A percentile compares a stretch with the other conserved stretches of the same genome.
Conservation (phyloP, 2,329 filamentous ascomycete genomes). For the Sordariomycetes sp. region DNA sequence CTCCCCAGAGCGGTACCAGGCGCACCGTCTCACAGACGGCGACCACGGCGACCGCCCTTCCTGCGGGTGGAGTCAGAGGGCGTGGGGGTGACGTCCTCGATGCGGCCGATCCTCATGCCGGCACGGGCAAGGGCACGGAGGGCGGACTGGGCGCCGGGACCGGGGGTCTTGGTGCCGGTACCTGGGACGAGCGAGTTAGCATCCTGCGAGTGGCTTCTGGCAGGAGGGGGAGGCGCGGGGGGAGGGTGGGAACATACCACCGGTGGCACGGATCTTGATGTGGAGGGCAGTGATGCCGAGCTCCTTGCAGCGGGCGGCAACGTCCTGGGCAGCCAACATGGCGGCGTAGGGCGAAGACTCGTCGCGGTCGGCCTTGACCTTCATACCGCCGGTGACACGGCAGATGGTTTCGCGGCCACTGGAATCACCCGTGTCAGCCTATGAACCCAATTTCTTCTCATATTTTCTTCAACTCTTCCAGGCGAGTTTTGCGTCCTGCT, state of each 20-base stretch:
- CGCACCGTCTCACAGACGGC: constrained; percentile 71
- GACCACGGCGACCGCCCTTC: constrained; percentile 99
- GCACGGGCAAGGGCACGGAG: constrained; percentile 97
- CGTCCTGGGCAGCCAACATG: constrained; percentile 99
- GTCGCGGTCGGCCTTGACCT: constrained; percentile 99
- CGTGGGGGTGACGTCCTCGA: constrained; percentile 98
- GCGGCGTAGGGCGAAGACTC: constrained; percentile 99
- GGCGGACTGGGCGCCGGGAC: constrained; percentile 96
- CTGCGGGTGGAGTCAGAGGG: constrained; percentile 98
- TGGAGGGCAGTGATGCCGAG: constrained; percentile 81
- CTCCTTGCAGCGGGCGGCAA: constrained; percentile 74
- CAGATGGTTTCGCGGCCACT: constrained; percentile 99
- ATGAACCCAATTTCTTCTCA: constrained; percentile 17
- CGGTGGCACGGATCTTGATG: constrained; percentile 99
- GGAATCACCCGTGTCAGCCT: constrained; percentile 62
- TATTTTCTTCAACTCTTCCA: no score
- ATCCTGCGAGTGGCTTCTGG: neutral
- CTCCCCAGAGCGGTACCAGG: neutral
- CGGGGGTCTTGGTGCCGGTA: constrained; percentile 99
- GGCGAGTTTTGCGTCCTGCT: no score
- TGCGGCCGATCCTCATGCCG: constrained; percentile 99
- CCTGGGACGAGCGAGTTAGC: constrained; percentile 31
- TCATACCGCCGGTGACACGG: constrained; percentile 99
- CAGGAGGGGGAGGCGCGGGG: neutral
- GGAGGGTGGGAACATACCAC: constrained; percentile 46